A percentile compares a stretch with the other conserved stretches of the same genome.
phyloP scores from a whole-genome alignment of 352 stramenopile genomes.

The Thalassiosira oceanica region DNA sequence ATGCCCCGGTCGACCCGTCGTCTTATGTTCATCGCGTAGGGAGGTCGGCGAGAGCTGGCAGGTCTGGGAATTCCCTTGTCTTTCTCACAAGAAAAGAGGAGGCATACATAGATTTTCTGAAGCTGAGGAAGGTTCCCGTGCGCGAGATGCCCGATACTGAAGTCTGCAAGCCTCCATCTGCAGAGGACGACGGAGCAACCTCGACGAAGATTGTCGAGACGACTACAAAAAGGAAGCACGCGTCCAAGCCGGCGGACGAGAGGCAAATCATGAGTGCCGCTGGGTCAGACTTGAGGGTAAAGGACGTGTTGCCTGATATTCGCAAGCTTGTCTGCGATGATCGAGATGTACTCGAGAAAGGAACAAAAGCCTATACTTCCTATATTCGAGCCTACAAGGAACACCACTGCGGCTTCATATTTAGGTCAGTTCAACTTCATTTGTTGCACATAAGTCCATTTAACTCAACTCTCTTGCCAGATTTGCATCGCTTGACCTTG shows the following conservation, averaged over 20 bases:
- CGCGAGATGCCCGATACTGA: conserved; percentile 76
- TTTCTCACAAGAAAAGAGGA: conserved; percentile 96
- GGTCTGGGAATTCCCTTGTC: conserved; percentile 88
- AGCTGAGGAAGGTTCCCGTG: conserved; percentile 89
- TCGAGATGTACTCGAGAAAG: conserved; percentile 96
- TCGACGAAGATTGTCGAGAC: conserved; percentile 15
- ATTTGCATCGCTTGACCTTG: conserved; percentile 96
- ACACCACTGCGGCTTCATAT: conserved; percentile 97
- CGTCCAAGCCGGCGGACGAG: background rate
- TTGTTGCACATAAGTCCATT: conserved; percentile 7
- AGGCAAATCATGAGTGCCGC: conserved; percentile 37
- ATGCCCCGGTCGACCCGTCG: conserved; percentile 91
- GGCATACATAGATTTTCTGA: conserved; percentile 95
- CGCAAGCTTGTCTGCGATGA: conserved; percentile 88
- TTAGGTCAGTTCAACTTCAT: conserved; percentile 77
- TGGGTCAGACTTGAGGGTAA: conserved; percentile 34
- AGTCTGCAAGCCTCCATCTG: conserved; percentile 46
- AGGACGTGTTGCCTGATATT: conserved; percentile 85
- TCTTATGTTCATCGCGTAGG: conserved; percentile 99
- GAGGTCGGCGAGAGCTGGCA: conserved; percentile 93
- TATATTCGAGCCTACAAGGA: conserved; percentile 99
- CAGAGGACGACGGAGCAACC: conserved; percentile 30
- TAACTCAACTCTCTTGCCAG: conserved; percentile 24
- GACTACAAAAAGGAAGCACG: background rate
- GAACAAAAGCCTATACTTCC: conserved; percentile 97